A percentile compares a stretch with the other conserved stretches of the same genome.
Evolutionary conservation across 768 basidiomycete species (phyloP).

Genomic region (Boletus rufocinnamomeus): DNA sequence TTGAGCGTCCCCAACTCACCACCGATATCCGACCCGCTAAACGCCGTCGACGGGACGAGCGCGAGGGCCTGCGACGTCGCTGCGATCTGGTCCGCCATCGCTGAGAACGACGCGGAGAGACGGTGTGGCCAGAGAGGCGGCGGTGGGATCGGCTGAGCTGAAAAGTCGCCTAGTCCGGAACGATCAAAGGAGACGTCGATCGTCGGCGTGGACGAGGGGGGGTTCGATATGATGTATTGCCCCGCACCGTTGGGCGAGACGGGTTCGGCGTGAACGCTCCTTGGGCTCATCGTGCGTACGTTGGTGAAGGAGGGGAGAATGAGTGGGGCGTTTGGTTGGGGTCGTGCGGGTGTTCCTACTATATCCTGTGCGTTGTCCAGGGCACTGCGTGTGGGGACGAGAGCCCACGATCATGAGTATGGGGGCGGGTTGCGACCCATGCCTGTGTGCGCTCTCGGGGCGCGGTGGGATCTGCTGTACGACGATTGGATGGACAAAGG

Average conservation of each 20-base stretch:
- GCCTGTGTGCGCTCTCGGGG: neutral
- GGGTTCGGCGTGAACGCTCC: neutral
- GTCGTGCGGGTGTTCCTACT: neutral
- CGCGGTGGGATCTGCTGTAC: neutral
- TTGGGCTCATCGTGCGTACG: neutral
- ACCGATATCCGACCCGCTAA: constrained; percentile 16
- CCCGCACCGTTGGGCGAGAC: neutral
- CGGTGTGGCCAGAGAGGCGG: constrained; percentile 34
- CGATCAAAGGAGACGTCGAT: constrained; percentile 22
- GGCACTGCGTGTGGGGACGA: neutral
- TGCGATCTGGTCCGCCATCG: constrained; percentile 44
- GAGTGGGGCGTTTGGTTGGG: neutral
- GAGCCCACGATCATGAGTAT: constrained; percentile 4
- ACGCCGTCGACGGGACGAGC: constrained; percentile 27
- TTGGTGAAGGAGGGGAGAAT: neutral
- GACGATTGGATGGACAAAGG: neutral
- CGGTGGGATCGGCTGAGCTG: neutral
- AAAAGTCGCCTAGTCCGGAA: neutral
- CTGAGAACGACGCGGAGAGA: constrained; percentile 40
- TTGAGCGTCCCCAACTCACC: constrained; percentile 22
- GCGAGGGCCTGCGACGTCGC: constrained; percentile 42
- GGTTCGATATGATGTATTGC: neutral
- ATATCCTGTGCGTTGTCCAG: neutral
- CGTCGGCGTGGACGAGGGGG: constrained; percentile 22
- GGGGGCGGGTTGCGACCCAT: neutral